Conservation (phyloP, 345 rosid species). For the Erodium maritimum region DNA sequence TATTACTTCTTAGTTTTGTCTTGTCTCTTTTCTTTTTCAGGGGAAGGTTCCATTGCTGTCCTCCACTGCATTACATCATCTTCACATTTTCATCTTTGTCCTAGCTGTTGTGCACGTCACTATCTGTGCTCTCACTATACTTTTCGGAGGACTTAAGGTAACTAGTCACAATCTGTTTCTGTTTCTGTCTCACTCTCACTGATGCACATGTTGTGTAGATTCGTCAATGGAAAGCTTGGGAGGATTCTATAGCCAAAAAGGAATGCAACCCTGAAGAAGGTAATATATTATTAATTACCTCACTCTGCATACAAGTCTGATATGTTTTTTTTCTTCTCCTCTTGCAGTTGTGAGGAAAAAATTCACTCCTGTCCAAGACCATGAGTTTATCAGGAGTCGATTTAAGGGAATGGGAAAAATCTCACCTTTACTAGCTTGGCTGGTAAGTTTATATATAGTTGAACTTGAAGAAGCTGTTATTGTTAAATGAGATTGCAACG, state of each 20-base stretch:
- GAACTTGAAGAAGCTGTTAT: too few species aligned
- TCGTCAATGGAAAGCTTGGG: constrained; percentile 76
- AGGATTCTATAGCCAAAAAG: constrained; percentile 32
- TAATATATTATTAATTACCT: constrained; percentile 8
- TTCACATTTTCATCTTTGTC: constrained; percentile 74
- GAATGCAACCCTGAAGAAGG: constrained; percentile 36
- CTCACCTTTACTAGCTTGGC: constrained; percentile 42
- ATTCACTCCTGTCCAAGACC: constrained; percentile 47
- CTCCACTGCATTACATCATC: constrained; percentile 56
- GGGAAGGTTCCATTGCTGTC: constrained; percentile 58
- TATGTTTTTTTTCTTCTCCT: neutral
- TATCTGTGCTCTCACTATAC: constrained; percentile 63
- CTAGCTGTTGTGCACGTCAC: constrained; percentile 63
- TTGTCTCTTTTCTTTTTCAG: constrained; percentile 23
- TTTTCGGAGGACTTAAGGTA: constrained; percentile 70
- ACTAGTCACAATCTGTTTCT: neutral
- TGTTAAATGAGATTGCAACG: too few species aligned
- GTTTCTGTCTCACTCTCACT: too few species aligned
- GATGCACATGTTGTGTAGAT: constrained; percentile 26
- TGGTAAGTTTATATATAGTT: constrained; percentile 48
- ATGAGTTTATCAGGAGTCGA: constrained; percentile 55
- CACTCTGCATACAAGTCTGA: too few species aligned
- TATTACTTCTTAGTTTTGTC: too few species aligned
- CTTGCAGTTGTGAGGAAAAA: constrained; percentile 28
- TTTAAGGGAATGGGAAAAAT: constrained; percentile 63